phyloP scores from a whole-genome alignment of 1,284 basidiomycete species.

The Tilletia setariae region DNA sequence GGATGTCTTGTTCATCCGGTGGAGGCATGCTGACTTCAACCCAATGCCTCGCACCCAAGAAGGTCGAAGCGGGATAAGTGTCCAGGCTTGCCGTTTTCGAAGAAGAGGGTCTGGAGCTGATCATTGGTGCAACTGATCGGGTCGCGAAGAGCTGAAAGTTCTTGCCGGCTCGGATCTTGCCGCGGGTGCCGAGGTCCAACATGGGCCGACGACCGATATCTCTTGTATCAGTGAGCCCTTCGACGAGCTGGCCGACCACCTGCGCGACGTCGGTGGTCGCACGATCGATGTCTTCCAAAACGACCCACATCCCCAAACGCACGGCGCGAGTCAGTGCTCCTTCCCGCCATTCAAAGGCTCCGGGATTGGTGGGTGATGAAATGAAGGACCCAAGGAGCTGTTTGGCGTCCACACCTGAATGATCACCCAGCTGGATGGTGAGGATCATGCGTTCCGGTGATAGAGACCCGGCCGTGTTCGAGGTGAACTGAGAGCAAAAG shows the following conservation, averaged over 20 bases:
- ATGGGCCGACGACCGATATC: constrained; percentile 72
- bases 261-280: constrained; percentile 46
- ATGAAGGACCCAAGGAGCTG: constrained; percentile 89
- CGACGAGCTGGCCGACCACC: constrained; percentile 61
- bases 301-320: constrained; percentile 85
- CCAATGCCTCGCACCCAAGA: constrained; percentile 68
- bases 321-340: constrained; percentile 88
- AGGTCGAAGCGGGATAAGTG: constrained; percentile 23
- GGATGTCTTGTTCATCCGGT: constrained; percentile 36
- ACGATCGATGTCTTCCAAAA: constrained; percentile 85
- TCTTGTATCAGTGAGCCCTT: constrained; percentile 68
- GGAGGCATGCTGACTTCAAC: constrained; percentile 35
- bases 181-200: constrained; percentile 57
- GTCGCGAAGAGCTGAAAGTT: constrained; percentile 57
- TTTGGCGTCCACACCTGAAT: constrained; percentile 73
- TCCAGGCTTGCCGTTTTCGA: background rate
- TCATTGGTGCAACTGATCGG: constrained; percentile 29
- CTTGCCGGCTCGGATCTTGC: constrained; percentile 53
- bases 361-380: constrained; percentile 78
- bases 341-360: constrained; percentile 94
- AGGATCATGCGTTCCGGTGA: constrained; percentile 62
- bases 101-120: constrained; percentile 4
- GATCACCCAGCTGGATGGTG: constrained; percentile 74
- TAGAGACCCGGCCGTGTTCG: constrained; percentile 53
- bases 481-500: constrained; percentile 64